Evolutionary conservation across 2,329 filamentous ascomycete genomes (phyloP).

Genomic region (Calonectria pseudoreteaudii): DNA sequence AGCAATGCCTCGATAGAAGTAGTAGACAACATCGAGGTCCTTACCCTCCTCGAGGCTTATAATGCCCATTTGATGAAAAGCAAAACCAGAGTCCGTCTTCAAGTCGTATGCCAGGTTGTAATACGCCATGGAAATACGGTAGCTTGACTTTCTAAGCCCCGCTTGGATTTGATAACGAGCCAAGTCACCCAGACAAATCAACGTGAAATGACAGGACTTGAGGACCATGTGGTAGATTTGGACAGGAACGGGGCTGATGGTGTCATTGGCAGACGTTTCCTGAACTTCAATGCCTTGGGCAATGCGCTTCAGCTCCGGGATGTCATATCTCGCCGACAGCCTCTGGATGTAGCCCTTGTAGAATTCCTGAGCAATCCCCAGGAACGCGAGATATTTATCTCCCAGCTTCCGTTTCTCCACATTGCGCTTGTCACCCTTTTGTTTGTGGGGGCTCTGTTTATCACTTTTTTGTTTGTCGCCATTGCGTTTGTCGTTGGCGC

Average conservation of each 20-base stretch:
- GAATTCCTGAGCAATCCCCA: conserved; percentile 89
- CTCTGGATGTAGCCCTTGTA: conserved; percentile 88
- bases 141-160: conserved; percentile 78
- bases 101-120: conserved; percentile 86
- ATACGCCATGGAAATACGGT: conserved; percentile 83
- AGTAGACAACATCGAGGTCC: conserved; percentile 87
- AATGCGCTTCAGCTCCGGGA: conserved; percentile 61
- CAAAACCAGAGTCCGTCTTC: conserved; percentile 81
- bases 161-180: conserved; percentile 86
- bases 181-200: conserved; percentile 90
- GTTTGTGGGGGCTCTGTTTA: conserved; percentile 38
- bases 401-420: conserved; percentile 81
- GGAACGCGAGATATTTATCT: conserved; percentile 84
- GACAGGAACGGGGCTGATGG: conserved; percentile 57
- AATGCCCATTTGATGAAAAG: conserved; percentile 92
- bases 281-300: conserved; percentile 55
- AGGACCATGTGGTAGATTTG: conserved; percentile 71
- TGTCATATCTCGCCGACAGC: conserved; percentile 72
- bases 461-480: conserved; percentile 39
- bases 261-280: conserved; percentile 46
- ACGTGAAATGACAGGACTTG: conserved; percentile 81
- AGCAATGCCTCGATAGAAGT: conserved; percentile 86
- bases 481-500: conserved; percentile 38
- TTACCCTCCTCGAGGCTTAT: conserved; percentile 82
- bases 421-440: conserved; percentile 40